phyloP scores from a whole-genome alignment of 495 filamentous ascomycete genomes.

The Aspergillus egyptiacus region DNA sequence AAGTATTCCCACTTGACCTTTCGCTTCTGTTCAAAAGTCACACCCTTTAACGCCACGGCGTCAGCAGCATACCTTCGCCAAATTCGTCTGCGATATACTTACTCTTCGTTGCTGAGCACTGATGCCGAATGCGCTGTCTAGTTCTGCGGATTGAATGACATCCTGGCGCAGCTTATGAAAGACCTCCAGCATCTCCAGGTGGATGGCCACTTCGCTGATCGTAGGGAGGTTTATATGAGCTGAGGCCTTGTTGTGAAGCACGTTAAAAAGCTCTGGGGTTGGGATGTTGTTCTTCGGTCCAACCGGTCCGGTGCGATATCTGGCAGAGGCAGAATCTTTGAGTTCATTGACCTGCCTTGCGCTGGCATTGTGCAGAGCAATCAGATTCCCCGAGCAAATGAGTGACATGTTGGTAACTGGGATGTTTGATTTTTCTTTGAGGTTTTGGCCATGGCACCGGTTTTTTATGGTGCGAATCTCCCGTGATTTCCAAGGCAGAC shows the following conservation, averaged over 20 bases:
- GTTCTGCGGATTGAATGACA: conserved; percentile 1
- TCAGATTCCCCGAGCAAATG: not conserved
- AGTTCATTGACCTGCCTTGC: not conserved
- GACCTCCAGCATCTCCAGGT: conserved; percentile 31
- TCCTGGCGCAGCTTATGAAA: conserved; percentile 19
- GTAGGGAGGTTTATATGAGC: not conserved
- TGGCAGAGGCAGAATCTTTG: not conserved
- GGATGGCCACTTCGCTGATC: conserved; percentile 26
- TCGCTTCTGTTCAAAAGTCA: conserved; percentile 5
- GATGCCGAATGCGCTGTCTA: conserved; percentile 9
- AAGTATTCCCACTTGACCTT: conserved; percentile 19
- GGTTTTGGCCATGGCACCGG: too few relatives aligned
- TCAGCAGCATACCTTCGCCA: not conserved
- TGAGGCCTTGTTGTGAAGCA: not conserved
- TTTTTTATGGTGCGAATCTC: too few relatives aligned
- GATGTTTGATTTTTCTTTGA: too few relatives aligned
- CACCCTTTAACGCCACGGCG: conserved; percentile 7
- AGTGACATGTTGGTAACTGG: not conserved
- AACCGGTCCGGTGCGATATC: not conserved
- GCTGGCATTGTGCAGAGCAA: not conserved
- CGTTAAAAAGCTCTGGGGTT: not conserved
- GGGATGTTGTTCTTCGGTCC: not conserved
- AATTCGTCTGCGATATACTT: conserved; percentile 1
- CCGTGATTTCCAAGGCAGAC: too few relatives aligned
- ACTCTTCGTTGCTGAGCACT: conserved; percentile 7